Percentiles rank a stretch among this genome's conserved stretches.
Conservation (phyloP, 2,329 filamentous ascomycete genomes). For the Aureobasidium pullulans region DNA sequence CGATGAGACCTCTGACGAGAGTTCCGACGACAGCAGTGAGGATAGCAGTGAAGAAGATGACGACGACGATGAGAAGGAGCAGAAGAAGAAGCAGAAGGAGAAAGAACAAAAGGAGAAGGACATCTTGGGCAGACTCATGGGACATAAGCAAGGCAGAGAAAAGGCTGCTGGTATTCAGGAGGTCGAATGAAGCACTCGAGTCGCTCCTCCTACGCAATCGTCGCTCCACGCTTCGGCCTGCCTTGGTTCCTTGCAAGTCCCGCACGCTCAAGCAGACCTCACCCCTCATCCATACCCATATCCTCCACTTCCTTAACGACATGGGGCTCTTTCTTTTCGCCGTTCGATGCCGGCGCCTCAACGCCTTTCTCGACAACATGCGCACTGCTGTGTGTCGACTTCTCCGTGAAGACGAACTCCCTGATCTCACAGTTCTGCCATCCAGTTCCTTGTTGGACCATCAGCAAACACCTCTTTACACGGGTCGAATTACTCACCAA, state of each 20-base stretch:
- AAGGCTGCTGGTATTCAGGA: slow-evolving; percentile 15
- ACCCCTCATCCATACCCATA: neutral
- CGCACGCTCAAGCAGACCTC: neutral
- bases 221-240: too few relatives aligned
- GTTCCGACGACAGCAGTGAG: slow-evolving; percentile 15
- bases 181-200: slow-evolving; percentile 3
- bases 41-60: slow-evolving; percentile 10
- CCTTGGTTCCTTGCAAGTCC: too few relatives aligned
- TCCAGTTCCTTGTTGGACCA: neutral
- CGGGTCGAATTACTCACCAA: neutral
- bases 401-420: neutral
- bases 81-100: neutral
- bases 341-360: neutral
- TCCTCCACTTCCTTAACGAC: slow-evolving; percentile 1
- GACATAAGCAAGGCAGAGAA: slow-evolving; percentile 13
- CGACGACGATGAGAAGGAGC: slow-evolving; percentile 12
- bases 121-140: slow-evolving; percentile 22
- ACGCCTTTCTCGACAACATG: neutral
- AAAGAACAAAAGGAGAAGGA: slow-evolving; percentile 17
- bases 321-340: neutral
- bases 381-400: neutral
- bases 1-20: slow-evolving; percentile 10
- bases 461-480: neutral
- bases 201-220: neutral
- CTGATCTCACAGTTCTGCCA: slow-evolving; percentile 8